phyloP scores from a whole-genome alignment of 2,329 filamentous ascomycete genomes.

The Colletotrichum chlorophyti region DNA sequence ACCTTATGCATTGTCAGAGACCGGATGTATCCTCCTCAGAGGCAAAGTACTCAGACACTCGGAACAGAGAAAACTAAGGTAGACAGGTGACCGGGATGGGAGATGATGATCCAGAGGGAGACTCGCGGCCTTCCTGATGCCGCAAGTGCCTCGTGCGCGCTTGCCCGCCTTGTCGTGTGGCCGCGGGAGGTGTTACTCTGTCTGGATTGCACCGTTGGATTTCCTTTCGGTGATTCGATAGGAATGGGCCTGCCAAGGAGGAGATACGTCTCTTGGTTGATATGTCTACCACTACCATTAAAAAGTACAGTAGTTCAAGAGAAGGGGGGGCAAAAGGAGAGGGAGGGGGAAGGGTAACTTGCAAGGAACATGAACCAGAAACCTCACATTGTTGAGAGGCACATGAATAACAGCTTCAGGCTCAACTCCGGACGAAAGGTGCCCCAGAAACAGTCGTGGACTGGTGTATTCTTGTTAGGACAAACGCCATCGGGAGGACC shows the following conservation, averaged over 20 bases:
- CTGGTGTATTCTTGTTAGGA: conserved; percentile 1
- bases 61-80: too few species aligned
- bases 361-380: background rate
- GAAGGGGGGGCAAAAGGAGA: too few species aligned
- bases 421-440: conserved; percentile 23
- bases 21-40: too few species aligned
- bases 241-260: conserved; percentile 12
- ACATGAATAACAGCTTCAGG: conserved; percentile 20
- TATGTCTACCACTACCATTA: too few species aligned
- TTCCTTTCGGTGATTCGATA: conserved; percentile 2
- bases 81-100: too few species aligned
- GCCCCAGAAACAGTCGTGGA: background rate
- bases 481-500: background rate
- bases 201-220: conserved; percentile 17
- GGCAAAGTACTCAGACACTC: too few species aligned
- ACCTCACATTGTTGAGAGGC: conserved; percentile 28
- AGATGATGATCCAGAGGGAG: background rate
- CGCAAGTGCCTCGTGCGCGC: conserved; percentile 16
- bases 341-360: too few species aligned
- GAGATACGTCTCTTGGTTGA: background rate
- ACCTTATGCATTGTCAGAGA: too few species aligned
- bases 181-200: conserved; percentile 9
- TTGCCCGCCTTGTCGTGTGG: conserved; percentile 23
- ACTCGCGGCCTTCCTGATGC: conserved; percentile 17
- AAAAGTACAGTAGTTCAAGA: too few species aligned